Evolutionary conservation across 2,329 filamentous ascomycete genomes (phyloP).

Genomic region (Xylaria polymorpha): DNA sequence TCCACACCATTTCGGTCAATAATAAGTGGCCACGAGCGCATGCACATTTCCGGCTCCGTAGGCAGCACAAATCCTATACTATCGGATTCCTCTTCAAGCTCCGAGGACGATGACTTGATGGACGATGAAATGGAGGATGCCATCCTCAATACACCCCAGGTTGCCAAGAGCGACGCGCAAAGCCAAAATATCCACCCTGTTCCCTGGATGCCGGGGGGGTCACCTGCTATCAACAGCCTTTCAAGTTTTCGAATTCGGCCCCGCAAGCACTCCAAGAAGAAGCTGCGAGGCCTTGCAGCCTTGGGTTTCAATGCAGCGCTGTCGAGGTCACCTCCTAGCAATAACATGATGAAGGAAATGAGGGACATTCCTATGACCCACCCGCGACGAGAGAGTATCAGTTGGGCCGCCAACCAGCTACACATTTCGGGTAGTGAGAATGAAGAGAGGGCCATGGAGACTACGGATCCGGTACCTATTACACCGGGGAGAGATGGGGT

Average conservation of each 20-base stretch:
- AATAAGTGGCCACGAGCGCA: constrained; percentile 75
- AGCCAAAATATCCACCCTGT: constrained; percentile 54
- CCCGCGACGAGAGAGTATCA: constrained; percentile 86
- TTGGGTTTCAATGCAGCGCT: constrained; percentile 63
- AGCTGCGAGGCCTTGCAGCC: constrained; percentile 59
- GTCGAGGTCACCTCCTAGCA: constrained; percentile 78
- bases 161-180: constrained; percentile 67
- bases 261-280: constrained; percentile 72
- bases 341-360: constrained; percentile 52
- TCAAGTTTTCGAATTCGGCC: constrained; percentile 84
- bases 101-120: constrained; percentile 76
- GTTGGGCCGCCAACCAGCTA: constrained; percentile 88
- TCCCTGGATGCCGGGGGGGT: constrained; percentile 73
- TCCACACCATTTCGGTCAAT: constrained; percentile 78
- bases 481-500: constrained; percentile 66
- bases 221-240: constrained; percentile 78
- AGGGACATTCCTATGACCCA: constrained; percentile 56
- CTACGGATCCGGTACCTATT: constrained; percentile 57
- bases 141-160: constrained; percentile 85
- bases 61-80: constrained; percentile 80
- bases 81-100: constrained; percentile 81
- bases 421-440: constrained; percentile 86
- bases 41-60: constrained; percentile 80
- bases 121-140: constrained; percentile 83
- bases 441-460: constrained; percentile 71